Evolutionary conservation across 345 rosid species (phyloP).

Genomic region (Aquilaria malaccensis): DNA sequence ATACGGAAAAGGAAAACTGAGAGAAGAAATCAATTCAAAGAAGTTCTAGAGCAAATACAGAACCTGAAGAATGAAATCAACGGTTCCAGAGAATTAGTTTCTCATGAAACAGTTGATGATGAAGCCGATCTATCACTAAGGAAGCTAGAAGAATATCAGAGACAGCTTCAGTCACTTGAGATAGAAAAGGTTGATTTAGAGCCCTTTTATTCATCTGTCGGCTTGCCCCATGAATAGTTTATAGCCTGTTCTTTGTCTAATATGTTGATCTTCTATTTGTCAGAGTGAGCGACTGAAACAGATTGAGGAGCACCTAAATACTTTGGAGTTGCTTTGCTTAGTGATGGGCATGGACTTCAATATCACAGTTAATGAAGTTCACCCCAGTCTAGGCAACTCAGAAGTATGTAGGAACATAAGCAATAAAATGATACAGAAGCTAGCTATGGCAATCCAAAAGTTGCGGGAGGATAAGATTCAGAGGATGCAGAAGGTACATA

Average conservation of each 20-base stretch:
- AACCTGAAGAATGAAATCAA: conserved; percentile 49
- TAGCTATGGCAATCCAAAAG: conserved; percentile 40
- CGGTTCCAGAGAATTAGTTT: conserved; percentile 32
- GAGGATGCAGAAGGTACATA: conserved; percentile 78
- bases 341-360: conserved; percentile 82
- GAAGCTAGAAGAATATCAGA: conserved; percentile 72
- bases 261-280: conserved; percentile 5
- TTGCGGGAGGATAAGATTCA: conserved; percentile 67
- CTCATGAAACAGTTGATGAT: conserved; percentile 29
- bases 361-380: conserved; percentile 40
- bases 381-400: conserved; percentile 48
- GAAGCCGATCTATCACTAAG: conserved; percentile 75
- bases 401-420: conserved; percentile 51
- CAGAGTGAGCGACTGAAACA: conserved; percentile 67
- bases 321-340: conserved; percentile 40
- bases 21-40: conserved; percentile 70
- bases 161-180: conserved; percentile 58
- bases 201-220: conserved; percentile 1
- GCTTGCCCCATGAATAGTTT: background rate
- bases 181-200: conserved; percentile 54
- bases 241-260: conserved; percentile 1
- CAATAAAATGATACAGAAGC: conserved; percentile 40
- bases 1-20: conserved; percentile 73
- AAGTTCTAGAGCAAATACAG: conserved; percentile 50
- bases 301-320: conserved; percentile 44